Conservation (phyloP, 495 filamentous ascomycete genomes). For the Hyaloscypha hepaticicola region DNA sequence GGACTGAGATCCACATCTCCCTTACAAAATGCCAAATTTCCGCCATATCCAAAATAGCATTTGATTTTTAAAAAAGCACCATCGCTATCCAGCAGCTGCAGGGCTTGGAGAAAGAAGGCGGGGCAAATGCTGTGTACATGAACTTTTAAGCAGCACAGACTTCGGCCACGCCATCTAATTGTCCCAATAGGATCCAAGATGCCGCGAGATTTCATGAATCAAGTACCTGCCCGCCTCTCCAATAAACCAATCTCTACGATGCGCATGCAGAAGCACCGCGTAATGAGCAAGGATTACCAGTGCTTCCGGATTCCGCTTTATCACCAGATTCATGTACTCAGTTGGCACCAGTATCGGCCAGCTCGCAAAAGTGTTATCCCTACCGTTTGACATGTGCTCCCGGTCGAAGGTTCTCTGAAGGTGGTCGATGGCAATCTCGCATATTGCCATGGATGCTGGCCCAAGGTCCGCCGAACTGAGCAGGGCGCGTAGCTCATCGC, state of each 20-base stretch:
- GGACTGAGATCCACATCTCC: too few relatives aligned
- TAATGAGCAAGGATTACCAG: neutral
- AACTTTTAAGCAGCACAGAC: neutral
- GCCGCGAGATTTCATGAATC: neutral
- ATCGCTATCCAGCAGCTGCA: too few relatives aligned
- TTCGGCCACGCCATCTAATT: constrained; percentile 3
- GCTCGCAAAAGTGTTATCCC: neutral
- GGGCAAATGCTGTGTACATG: too few relatives aligned
- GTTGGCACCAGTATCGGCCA: neutral
- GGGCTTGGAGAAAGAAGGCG: too few relatives aligned
- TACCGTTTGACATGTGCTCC: neutral
- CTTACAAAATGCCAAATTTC: too few relatives aligned
- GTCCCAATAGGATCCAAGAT: neutral
- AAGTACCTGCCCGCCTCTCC: neutral
- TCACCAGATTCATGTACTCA: neutral
- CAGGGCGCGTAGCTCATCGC: neutral
- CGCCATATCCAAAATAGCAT: too few relatives aligned
- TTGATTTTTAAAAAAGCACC: too few relatives aligned
- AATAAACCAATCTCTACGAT: neutral
- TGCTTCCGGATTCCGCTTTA: neutral
- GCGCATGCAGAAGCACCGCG: neutral
- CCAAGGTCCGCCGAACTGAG: neutral
- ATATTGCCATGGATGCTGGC: neutral
- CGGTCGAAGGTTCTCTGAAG: neutral
- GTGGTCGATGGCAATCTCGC: neutral